These are phyloP conservation scores for Mycena kentingensis DNA, from an alignment of 768 basidiomycete species.

Conservation along the genomic window DNA sequence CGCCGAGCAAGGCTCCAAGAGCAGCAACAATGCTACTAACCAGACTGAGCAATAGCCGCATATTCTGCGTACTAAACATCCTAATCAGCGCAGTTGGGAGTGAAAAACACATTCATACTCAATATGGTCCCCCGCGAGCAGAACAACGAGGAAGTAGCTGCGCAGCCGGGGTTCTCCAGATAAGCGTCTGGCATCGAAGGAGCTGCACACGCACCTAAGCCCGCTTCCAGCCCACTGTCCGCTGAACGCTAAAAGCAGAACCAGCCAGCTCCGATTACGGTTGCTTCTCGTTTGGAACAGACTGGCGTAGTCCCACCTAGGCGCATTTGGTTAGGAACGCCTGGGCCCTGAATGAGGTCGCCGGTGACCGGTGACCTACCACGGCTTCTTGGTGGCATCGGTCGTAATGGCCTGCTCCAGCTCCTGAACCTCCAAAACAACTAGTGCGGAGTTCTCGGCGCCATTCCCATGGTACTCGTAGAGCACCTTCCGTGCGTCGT, in stretches of 20 bases:
- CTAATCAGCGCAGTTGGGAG: too few species aligned
- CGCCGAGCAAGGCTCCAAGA: constrained; percentile 43
- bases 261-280: constrained; percentile 48
- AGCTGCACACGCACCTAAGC: constrained; percentile 39
- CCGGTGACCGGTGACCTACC: constrained; percentile 35
- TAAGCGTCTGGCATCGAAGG: not conserved
- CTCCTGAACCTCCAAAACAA: constrained; percentile 53
- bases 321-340: not conserved
- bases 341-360: not conserved
- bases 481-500: constrained; percentile 50
- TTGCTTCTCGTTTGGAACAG: constrained; percentile 50
- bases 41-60: constrained; percentile 43
- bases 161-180: not conserved
- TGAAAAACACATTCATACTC: too few species aligned
- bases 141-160: constrained; percentile 47
- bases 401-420: constrained; percentile 50
- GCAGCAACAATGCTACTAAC: constrained; percentile 45
- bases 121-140: constrained; percentile 42
- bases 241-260: constrained; percentile 56
- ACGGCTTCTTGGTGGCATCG: constrained; percentile 58
- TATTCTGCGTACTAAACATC: constrained; percentile 38
- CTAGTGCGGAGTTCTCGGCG: constrained; percentile 50
- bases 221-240: constrained; percentile 61
- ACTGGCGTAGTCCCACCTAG: constrained; percentile 53
- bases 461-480: constrained; percentile 56